Evolutionary conservation across 176 grass and related monocot species (phyloP).

Genomic region (Avena sativa): DNA sequence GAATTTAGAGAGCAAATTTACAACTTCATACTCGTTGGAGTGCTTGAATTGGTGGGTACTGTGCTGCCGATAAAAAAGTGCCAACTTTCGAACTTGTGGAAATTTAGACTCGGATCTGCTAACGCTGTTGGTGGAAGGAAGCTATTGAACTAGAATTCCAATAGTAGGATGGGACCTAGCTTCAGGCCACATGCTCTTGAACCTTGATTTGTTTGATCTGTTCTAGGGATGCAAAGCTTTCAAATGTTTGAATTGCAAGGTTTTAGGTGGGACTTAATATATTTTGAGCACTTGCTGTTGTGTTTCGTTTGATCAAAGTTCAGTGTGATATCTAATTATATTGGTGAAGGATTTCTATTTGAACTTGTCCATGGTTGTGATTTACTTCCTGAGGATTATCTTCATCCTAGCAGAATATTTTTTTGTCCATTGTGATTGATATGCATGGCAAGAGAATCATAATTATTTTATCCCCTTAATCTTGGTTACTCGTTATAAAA

Average conservation of each 20-base stretch:
- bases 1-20: neutral
- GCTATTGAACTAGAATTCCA: neutral
- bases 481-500: neutral
- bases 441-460: neutral
- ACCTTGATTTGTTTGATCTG: neutral
- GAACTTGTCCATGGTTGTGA: neutral
- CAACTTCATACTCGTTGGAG: neutral
- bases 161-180: neutral
- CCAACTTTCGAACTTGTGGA: neutral
- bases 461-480: neutral
- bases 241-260: neutral
- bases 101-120: neutral
- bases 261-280: neutral
- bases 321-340: neutral
- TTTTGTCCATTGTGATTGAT: neutral
- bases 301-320: neutral
- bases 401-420: neutral
- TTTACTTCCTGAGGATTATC: neutral
- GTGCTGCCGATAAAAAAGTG: neutral
- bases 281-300: conserved; percentile 3
- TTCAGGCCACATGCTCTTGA: neutral
- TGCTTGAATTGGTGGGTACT: neutral
- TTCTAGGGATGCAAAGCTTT: neutral
- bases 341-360: neutral
- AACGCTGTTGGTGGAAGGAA: neutral